Evolutionary conservation across 352 stramenopile species (phyloP), one percentile per base, ranked within the genome.

Genomic region (Phytophthora vignae): DNA sequence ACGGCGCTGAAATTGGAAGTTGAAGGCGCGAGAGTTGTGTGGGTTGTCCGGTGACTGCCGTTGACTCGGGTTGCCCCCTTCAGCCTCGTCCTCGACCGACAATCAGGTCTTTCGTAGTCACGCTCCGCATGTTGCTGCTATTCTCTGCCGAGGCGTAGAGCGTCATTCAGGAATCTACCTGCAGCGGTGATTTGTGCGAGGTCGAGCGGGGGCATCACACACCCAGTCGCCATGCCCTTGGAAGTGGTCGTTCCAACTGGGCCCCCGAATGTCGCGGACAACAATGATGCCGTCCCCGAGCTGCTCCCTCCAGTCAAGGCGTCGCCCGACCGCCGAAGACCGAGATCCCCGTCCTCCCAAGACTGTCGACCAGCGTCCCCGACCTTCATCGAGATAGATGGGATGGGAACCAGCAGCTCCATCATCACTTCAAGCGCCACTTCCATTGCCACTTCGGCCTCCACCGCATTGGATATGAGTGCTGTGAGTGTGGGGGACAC

Each of bases 121-220:
- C 19, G 17, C 14, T 59, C 12, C 58, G 67, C 12, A 69, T 77
- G 57, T 40, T 62, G 62, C 68, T 62, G 62, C 68, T 54, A 52
- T 58, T 71, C 49, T 63, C 64, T 60, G 40, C 53, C 21, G 4
- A 49, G 22, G 19, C 40, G 14, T 42, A 62, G 54, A 9, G 9
- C 11, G 46, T 55, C 73, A 79, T 79, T 79, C 50, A 66, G 42
- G 61, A 79, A 77, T 74, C 68, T 76, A 48, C 73, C 19, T 65
- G 50, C 40, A 19, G 55, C 38, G 50, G 65, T 48, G 61, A 64
- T 53, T 71, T 27, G 40, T 38, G 22, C 52, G 25, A 53, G 22
- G 22, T 40, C 55, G 9, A 10, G 42, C 25, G 21, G 21, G 42
- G 36, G 36, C 36, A n/a, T 44, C 36, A 44, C 12, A 44, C 12